Base-by-base conservation (phyloP, 2,329 filamentous ascomycete species). In the Lanzia echinophila region DNA sequence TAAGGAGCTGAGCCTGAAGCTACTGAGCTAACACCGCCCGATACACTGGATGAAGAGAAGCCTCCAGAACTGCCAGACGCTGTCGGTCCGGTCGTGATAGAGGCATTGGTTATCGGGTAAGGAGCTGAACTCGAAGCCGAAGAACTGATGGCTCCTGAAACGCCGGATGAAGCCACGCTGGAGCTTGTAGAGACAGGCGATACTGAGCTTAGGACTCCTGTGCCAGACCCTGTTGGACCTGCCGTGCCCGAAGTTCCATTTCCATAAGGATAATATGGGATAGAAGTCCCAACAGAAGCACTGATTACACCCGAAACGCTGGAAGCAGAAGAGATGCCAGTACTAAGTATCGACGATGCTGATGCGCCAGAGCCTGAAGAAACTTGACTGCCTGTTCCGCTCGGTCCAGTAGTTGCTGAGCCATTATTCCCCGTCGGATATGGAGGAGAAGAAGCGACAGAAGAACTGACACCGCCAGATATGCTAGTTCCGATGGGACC, bases 361-460 rank as follows among this genome's bases (percentile, higher is more conserved):
- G 46, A 8, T 45, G 15, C 17, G 10, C 45, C 12, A 44, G 38
- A 47, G 15, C 22, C 49, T 22, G 31, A 28, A 32, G 38, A 17
- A 17, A 31, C 24, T 10, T 17, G 17, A 22, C 31, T 44, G 15
- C 47, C 47, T 44, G 50, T 58, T 10, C 42, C 57, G 11, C 53
- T 54, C 19, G 57, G 55, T 22, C 49, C 46, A 33, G 10, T n/a
- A 12, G 38, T 32, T 4, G 32, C 31, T 12, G 36, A 47, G n/a
- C 50, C 47, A 7, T 50, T 56, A 19, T 59, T 59, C 6, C 49
- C 48, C 17, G 42, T 48, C 22, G 57, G 55, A n/a, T 55, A 50
- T 28, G 24, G 51, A n/a, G 47, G n/a, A 36, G 56, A 50, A 11
- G 39, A 43, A 42, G 39, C 24, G 5, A 13, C 11, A 34, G 22